phyloP scores from a whole-genome alignment of 73 alveolate genomes.

The Blepharisma japonicum region DNA sequence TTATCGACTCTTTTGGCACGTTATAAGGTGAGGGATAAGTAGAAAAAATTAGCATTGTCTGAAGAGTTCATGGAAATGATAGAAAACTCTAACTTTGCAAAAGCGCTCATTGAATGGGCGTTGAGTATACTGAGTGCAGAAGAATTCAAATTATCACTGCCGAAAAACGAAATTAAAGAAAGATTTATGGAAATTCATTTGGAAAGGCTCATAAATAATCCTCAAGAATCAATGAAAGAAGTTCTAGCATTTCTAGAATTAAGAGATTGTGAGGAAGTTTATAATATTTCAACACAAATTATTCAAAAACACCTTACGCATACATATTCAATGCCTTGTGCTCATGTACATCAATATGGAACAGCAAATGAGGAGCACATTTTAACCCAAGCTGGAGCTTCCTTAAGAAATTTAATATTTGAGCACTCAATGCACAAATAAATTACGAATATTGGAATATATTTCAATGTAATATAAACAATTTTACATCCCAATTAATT shows the following conservation, averaged over 20 bases:
- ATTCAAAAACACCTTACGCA: not conserved
- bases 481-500: no score
- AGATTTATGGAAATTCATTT: conserved; percentile 9
- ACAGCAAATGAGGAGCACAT: not conserved
- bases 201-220: not conserved
- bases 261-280: not conserved
- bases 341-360: not conserved
- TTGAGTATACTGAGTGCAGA: conserved; percentile 22
- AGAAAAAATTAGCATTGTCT: not conserved
- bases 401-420: not conserved
- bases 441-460: no score
- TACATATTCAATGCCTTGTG: not conserved
- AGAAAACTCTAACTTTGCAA: conserved; percentile 6
- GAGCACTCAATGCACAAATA: no score
- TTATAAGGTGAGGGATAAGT: not conserved
- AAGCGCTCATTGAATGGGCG: conserved; percentile 28
- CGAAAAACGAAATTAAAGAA: not conserved
- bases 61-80: not conserved
- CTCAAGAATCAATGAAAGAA: not conserved
- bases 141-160: not conserved
- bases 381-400: not conserved
- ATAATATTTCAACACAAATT: not conserved
- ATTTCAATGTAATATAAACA: no score
- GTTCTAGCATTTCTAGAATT: not conserved
- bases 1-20: not conserved